Evolutionary conservation across 2,329 filamentous ascomycete genomes (phyloP).

Genomic region (Botryosphaeria dothidea): DNA sequence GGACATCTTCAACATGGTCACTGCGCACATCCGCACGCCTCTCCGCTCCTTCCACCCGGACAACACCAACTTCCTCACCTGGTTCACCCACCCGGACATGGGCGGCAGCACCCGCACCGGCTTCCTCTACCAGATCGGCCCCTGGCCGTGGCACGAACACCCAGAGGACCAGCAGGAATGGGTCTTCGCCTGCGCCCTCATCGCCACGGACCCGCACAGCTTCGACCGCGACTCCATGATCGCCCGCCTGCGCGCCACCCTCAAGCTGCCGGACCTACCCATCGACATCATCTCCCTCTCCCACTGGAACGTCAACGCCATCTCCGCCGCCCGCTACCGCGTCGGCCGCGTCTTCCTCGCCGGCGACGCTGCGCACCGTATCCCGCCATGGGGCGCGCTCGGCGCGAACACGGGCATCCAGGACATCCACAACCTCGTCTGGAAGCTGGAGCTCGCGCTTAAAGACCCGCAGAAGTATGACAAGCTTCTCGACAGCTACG

Average conservation of each 20-base stretch:
- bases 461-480: not conserved
- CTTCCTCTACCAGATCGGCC: conserved; percentile 38
- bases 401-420: conserved; percentile 42
- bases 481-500: conserved; percentile 33
- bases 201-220: conserved; percentile 26
- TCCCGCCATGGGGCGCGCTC: conserved; percentile 39
- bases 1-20: conserved; percentile 37
- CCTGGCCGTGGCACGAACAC: conserved; percentile 26
- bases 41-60: conserved; percentile 31
- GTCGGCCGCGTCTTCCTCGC: conserved; percentile 32
- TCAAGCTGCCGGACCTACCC: conserved; percentile 28
- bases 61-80: conserved; percentile 34
- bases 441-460: conserved; percentile 37
- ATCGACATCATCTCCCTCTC: conserved; percentile 33
- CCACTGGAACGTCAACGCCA: conserved; percentile 29
- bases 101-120: conserved; percentile 37
- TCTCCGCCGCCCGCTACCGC: conserved; percentile 29
- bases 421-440: conserved; percentile 40
- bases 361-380: conserved; percentile 40
- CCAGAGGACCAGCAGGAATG: conserved; percentile 28
- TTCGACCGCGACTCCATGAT: conserved; percentile 18
- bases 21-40: conserved; percentile 33
- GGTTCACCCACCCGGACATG: conserved; percentile 37
- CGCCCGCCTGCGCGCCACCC: conserved; percentile 27
- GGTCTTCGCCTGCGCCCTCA: conserved; percentile 33